phyloP scores from a whole-genome alignment of 1,284 basidiomycete genomes.

The Mycosarcoma mackinlayi region DNA sequence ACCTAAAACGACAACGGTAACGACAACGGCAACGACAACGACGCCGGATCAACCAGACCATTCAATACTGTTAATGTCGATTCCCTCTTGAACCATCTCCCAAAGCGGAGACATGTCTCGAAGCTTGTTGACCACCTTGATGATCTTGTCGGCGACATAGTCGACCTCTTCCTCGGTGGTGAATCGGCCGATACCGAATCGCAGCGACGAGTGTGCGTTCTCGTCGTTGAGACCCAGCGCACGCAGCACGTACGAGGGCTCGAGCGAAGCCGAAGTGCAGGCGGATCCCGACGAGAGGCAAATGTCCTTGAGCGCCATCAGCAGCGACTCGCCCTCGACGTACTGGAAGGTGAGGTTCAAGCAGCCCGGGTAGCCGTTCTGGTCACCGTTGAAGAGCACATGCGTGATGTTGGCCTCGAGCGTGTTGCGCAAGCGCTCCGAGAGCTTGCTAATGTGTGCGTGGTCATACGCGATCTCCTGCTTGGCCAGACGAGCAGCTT shows the following conservation, averaged over 20 bases:
- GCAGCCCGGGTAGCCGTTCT: slow-evolving; percentile 75
- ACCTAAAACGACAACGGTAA: too few relatives aligned
- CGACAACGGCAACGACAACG: neutral
- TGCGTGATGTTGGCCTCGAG: slow-evolving; percentile 87
- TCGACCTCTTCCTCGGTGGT: slow-evolving; percentile 98
- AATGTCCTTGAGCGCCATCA: slow-evolving; percentile 98
- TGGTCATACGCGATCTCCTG: slow-evolving; percentile 91
- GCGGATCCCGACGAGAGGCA: slow-evolving; percentile 97
- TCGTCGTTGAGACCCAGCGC: slow-evolving; percentile 94
- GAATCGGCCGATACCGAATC: slow-evolving; percentile 98
- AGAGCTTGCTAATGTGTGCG: slow-evolving; percentile 79
- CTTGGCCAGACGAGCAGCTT: slow-evolving; percentile 91
- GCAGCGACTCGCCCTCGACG: slow-evolving; percentile 94
- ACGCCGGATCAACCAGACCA: slow-evolving; percentile 75
- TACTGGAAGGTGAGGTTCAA: slow-evolving; percentile 96
- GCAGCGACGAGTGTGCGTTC: slow-evolving; percentile 97
- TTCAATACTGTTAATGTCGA: slow-evolving; percentile 90
- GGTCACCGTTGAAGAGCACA: slow-evolving; percentile 93
- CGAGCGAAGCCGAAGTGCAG: slow-evolving; percentile 96
- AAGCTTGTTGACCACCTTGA: slow-evolving; percentile 80
- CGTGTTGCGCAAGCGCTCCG: slow-evolving; percentile 82
- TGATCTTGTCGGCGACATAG: slow-evolving; percentile 89
- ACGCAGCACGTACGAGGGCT: slow-evolving; percentile 97
- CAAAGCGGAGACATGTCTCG: slow-evolving; percentile 75
- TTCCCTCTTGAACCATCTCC: slow-evolving; percentile 73